phyloP scores from a whole-genome alignment of 257 asterid species.

The Rhazya stricta region DNA sequence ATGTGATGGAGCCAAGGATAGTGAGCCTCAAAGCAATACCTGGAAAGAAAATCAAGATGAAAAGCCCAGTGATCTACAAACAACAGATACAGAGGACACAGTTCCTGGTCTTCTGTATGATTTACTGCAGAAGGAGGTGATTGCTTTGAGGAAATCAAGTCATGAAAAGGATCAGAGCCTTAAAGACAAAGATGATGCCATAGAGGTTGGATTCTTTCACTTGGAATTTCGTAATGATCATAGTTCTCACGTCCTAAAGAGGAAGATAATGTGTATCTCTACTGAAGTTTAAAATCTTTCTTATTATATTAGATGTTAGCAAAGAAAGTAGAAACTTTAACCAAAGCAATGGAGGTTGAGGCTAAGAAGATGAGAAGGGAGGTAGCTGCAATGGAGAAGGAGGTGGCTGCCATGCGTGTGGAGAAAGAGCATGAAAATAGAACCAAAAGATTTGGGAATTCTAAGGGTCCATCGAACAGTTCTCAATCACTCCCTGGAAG shows the following conservation, averaged over 20 bases:
- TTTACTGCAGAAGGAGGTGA: conserved; percentile 82
- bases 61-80: conserved; percentile 49
- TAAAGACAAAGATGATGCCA: conserved; percentile 95
- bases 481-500: conserved; percentile 80
- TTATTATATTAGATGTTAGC: conserved; percentile 68
- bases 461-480: conserved; percentile 58
- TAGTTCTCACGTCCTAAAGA: not conserved
- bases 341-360: conserved; percentile 98
- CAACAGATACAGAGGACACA: conserved; percentile 61
- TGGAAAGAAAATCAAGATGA: conserved; percentile 71
- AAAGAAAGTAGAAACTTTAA: conserved; percentile 89
- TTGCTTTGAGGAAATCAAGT: conserved; percentile 81
- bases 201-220: conserved; percentile 59
- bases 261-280: not conserved
- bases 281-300: conserved; percentile 17
- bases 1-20: conserved; percentile 78
- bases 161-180: conserved; percentile 97
- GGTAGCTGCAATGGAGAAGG: conserved; percentile 99
- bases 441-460: conserved; percentile 59
- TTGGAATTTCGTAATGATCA: not conserved
- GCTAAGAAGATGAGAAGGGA: conserved; percentile 98
- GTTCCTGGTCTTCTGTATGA: conserved; percentile 82
- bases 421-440: conserved; percentile 80
- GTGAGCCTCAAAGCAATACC: conserved; percentile 44
- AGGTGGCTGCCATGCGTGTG: conserved; percentile 93